Conservation (phyloP, 768 basidiomycete genomes). For the Boletus barrowsii region DNA sequence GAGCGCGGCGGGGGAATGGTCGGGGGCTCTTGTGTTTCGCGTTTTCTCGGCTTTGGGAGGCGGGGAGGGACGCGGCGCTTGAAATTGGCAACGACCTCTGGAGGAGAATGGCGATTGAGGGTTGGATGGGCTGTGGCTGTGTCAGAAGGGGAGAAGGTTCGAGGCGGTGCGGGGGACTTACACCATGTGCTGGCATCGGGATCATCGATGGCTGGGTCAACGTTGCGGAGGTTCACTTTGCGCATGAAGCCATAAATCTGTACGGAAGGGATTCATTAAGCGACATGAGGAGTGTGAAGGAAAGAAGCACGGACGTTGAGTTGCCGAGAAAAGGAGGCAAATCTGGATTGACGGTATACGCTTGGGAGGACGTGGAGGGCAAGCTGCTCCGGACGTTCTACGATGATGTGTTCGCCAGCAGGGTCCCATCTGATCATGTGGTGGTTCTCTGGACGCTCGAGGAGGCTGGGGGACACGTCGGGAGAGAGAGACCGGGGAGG, state of each 20-base stretch:
- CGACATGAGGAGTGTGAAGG: constrained; percentile 25
- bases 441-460: constrained; percentile 89
- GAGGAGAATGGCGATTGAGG: constrained; percentile 84
- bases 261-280: constrained; percentile 23
- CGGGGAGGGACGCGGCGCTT: constrained; percentile 94
- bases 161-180: constrained; percentile 44
- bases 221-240: constrained; percentile 93
- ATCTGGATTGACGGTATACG: constrained; percentile 94
- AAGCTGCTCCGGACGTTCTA: constrained; percentile 90
- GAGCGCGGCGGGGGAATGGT: constrained; percentile 72
- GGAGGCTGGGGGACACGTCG: constrained; percentile 50
- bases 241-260: constrained; percentile 99
- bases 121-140: constrained; percentile 75
- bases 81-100: constrained; percentile 90
- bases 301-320: constrained; percentile 71
- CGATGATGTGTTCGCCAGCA: constrained; percentile 91
- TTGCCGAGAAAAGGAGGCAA: constrained; percentile 96
- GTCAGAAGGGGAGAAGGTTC: constrained; percentile 19
- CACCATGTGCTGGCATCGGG: constrained; percentile 97
- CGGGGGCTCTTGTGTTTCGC: constrained; percentile 66
- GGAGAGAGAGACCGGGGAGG: constrained; percentile 11
- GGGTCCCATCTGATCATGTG: constrained; percentile 98
- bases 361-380: constrained; percentile 91
- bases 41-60: constrained; percentile 82
- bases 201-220: constrained; percentile 92